Evolutionary conservation across 257 asterid genomes (phyloP).

Genomic region (Nicotiana attenuata): DNA sequence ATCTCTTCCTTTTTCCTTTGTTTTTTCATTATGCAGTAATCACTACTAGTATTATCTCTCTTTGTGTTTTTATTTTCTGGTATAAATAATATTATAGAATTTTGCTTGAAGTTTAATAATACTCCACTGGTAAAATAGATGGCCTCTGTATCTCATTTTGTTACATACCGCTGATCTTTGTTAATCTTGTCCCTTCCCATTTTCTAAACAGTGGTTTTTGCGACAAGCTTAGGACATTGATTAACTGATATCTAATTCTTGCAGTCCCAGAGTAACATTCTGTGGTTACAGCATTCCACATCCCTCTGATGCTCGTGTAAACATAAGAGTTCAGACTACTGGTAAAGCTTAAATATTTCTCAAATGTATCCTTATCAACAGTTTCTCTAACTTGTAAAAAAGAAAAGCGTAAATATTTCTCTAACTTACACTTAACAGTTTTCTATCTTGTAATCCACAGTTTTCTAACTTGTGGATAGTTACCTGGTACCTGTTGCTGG

Average conservation of each 20-base stretch:
- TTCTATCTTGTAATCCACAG: too few relatives aligned
- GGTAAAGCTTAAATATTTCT: constrained; percentile 35
- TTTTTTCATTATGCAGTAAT: neutral
- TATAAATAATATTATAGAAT: too few relatives aligned
- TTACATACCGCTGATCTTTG: neutral
- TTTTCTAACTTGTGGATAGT: too few relatives aligned
- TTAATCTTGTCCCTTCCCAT: neutral
- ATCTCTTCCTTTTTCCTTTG: neutral
- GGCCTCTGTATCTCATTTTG: neutral
- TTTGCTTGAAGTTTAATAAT: neutral
- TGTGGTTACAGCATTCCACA: constrained; percentile 97
- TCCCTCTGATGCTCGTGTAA: constrained; percentile 89
- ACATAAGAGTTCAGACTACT: constrained; percentile 87
- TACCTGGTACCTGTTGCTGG: too few relatives aligned
- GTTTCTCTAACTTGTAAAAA: neutral
- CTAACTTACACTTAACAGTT: too few relatives aligned
- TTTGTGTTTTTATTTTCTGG: too few relatives aligned
- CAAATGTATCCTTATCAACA: neutral
- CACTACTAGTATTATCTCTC: neutral
- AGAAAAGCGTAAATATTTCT: neutral
- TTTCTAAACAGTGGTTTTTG: neutral
- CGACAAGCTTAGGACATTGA: neutral
- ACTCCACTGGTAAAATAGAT: neutral
- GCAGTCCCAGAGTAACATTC: constrained; percentile 80
- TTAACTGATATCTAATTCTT: constrained; percentile 9